Conservation (phyloP, 306 rosid genomes). For the Cyamopsis tetragonoloba region DNA sequence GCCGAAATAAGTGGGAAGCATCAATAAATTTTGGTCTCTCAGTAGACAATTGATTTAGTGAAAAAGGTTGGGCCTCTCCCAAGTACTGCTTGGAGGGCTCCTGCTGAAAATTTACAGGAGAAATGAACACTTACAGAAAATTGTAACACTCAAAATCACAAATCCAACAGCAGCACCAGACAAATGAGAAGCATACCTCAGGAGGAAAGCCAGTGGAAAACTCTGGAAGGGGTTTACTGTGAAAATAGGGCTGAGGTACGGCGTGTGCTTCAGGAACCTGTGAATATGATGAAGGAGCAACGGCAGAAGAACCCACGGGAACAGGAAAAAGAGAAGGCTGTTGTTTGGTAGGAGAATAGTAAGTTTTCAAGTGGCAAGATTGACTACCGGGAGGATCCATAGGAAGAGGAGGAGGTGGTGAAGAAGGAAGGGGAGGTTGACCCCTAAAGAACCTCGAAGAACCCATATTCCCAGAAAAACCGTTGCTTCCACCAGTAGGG, state of each 20-base stretch:
- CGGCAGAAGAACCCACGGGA: slow-evolving; percentile 31
- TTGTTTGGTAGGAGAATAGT: slow-evolving; percentile 42
- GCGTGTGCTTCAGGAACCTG: slow-evolving; percentile 44
- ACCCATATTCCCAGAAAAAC: slow-evolving; percentile 30
- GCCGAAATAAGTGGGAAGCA: slow-evolving; percentile 57
- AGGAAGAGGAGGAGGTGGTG: slow-evolving; percentile 81
- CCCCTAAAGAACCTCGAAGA: slow-evolving; percentile 44
- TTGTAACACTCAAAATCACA: not conserved
- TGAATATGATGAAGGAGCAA: slow-evolving; percentile 38
- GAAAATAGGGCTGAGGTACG: slow-evolving; percentile 46
- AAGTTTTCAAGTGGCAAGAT: slow-evolving; percentile 25
- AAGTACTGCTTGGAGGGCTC: slow-evolving; percentile 23
- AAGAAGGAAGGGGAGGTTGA: slow-evolving; percentile 73
- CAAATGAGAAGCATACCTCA: slow-evolving; percentile 44
- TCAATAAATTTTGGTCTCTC: slow-evolving; percentile 35
- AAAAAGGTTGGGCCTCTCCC: slow-evolving; percentile 32
- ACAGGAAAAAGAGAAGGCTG: slow-evolving; percentile 63
- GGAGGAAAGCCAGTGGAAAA: slow-evolving; percentile 41
- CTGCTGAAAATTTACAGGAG: not conserved
- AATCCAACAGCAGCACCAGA: not conserved
- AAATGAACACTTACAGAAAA: not conserved
- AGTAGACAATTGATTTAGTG: slow-evolving; percentile 12
- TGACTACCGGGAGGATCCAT: slow-evolving; percentile 39
- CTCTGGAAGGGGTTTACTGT: slow-evolving; percentile 42
- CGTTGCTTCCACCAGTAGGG: slow-evolving; percentile 26